Evolutionary conservation across 2,329 filamentous ascomycete genomes (phyloP), one percentile per base, ranked within the genome.

Genomic region (Alternaria sp.): DNA sequence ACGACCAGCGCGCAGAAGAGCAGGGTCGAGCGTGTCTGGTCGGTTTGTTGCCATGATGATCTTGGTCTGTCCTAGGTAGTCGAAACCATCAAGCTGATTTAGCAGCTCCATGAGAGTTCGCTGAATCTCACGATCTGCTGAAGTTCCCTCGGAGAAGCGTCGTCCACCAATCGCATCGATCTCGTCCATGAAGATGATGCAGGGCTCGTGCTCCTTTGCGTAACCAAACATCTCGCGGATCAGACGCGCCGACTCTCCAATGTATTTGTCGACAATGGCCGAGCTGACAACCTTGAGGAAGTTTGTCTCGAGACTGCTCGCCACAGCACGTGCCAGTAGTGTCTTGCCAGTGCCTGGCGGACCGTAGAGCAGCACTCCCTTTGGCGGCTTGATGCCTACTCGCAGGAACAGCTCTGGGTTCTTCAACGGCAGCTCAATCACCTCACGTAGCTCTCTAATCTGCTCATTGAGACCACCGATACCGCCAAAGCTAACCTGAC

Each of bases 101-200:
- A 99, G 90, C 57, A 99, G 86, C 81, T 99, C 95, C 95, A 99
- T 99, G 62, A 99, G 85, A 36, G 95, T 99, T 76, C 95, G 90
- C 83, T 99, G 95, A 72, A 99, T 99, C 81, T 99, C 95, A 75
- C 96, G 90, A 83, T 99, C 95, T 52, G 95, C 95, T 62, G 93
- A 97, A 53, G 95, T 99, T 70, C 96, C 95, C 80, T 99, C 95
- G 0, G 93, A 97, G 82, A 99, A 99, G 74, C 95, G 88, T 73
- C 96, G 89, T 65, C 96, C 96, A 79, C 95, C 95, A 75, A 99
- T 99, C 76, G 95, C 95, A 77, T 99, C 95, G 77, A 99, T 99
- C 83, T 99, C 95, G 85, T 99, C 96, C 95, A 99, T 99, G 87
- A 99, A 99, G 82, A 99, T 99, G 81, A 99, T 99, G 81, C 95